Evolutionary conservation across 768 basidiomycete species (phyloP).

Genomic region (Obba rivulosa): DNA sequence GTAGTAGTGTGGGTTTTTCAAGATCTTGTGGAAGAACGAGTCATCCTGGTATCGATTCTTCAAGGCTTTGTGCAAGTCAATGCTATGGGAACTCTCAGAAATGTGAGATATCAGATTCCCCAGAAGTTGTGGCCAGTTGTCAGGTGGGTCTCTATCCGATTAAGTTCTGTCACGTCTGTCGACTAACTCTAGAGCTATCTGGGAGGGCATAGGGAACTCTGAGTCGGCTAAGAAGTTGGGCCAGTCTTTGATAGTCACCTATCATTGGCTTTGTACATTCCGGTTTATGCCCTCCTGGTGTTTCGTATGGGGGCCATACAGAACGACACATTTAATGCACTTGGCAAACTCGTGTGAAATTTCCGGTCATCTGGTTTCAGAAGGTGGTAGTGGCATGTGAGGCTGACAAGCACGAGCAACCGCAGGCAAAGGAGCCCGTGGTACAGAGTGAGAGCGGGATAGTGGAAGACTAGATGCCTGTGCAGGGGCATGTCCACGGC

Average conservation of each 20-base stretch:
- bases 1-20: slow-evolving; percentile 16
- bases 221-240: not conserved
- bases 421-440: not conserved
- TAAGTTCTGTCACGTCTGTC: not conserved
- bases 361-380: slow-evolving; percentile 5
- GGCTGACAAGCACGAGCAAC: not conserved
- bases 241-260: not conserved
- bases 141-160: not conserved
- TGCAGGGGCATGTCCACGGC: too few relatives aligned
- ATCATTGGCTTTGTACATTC: not conserved
- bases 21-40: slow-evolving; percentile 23
- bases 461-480: too few relatives aligned
- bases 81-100: not conserved
- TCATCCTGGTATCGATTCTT: slow-evolving; percentile 24
- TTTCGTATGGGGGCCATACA: not conserved
- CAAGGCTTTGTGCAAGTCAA: too few relatives aligned
- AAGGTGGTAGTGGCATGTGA: not conserved
- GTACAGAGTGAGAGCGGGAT: not conserved
- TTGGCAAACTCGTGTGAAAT: slow-evolving; percentile 3
- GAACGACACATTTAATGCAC: slow-evolving; percentile 4
- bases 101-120: not conserved
- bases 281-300: slow-evolving; percentile 3
- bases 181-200: not conserved
- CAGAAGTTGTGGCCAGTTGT: not conserved
- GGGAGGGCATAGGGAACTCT: not conserved